phyloP scores from a whole-genome alignment of 306 rosid species.

The Adenanthera pavonina region DNA sequence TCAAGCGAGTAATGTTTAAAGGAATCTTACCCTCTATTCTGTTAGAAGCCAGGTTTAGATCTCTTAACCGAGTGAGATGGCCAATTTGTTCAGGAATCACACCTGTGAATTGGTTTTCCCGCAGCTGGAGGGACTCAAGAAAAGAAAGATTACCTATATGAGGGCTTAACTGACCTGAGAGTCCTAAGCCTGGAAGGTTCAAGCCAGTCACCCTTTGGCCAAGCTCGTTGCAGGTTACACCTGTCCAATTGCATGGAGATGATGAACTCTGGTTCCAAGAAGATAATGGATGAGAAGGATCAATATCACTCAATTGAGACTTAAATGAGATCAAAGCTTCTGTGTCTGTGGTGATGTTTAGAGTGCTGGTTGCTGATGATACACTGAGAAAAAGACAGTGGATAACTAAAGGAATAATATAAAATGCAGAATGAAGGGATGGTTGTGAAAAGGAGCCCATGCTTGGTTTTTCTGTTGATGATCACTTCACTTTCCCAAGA shows the following conservation, averaged over 20 bases:
- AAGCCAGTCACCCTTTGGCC: slow-evolving; percentile 53
- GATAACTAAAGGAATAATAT: slow-evolving; percentile 7
- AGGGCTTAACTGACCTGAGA: slow-evolving; percentile 57
- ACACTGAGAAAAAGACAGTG: slow-evolving; percentile 29
- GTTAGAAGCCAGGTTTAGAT: slow-evolving; percentile 63
- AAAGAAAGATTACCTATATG: slow-evolving; percentile 62
- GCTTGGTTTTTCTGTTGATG: slow-evolving; percentile 9
- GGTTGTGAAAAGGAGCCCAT: slow-evolving; percentile 46
- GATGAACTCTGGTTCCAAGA: slow-evolving; percentile 53
- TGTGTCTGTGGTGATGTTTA: slow-evolving; percentile 54
- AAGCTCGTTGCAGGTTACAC: slow-evolving; percentile 54
- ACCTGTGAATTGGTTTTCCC: slow-evolving; percentile 55
- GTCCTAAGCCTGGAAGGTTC: slow-evolving; percentile 57
- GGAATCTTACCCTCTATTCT: slow-evolving; percentile 48
- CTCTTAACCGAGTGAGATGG: slow-evolving; percentile 46
- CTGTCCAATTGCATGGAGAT: slow-evolving; percentile 71
- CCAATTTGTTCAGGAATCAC: slow-evolving; percentile 56
- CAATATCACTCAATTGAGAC: slow-evolving; percentile 42
- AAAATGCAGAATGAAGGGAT: slow-evolving; percentile 27
- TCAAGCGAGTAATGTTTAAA: slow-evolving; percentile 50
- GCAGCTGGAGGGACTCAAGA: slow-evolving; percentile 58
- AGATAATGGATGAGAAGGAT: slow-evolving; percentile 39
- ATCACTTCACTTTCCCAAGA: neutral
- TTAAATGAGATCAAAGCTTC: slow-evolving; percentile 66
- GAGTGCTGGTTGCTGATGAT: slow-evolving; percentile 43